Evolutionary conservation across 2,329 filamentous ascomycete genomes (phyloP).

Genomic region (Colletotrichum kahawae): DNA sequence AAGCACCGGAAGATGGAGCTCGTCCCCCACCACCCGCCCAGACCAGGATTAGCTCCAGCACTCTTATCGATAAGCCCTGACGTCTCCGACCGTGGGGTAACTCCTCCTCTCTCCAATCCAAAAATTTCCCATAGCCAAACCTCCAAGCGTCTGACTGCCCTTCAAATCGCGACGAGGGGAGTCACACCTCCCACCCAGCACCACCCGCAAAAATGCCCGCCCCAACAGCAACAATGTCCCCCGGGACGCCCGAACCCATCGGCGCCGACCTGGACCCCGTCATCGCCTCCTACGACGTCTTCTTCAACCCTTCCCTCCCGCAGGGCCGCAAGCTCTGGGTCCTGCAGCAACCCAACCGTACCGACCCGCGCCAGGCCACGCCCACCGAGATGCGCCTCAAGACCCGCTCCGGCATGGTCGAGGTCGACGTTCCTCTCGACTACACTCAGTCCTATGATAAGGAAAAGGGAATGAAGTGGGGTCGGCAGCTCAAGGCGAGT

Average conservation of each 20-base stretch:
- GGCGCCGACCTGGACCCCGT: conserved; percentile 67
- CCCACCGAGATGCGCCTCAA: conserved; percentile 84
- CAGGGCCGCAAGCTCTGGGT: conserved; percentile 73
- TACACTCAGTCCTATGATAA: conserved; percentile 79
- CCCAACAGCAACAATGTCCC: conserved; percentile 27
- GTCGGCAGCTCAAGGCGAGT: conserved; percentile 72
- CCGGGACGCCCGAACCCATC: conserved; percentile 5
- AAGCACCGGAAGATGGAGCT: background rate
- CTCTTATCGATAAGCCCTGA: conserved; percentile 13
- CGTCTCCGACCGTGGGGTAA: conserved; percentile 16
- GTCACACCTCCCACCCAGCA: background rate
- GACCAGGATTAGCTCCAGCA: background rate
- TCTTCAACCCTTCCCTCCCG: conserved; percentile 76
- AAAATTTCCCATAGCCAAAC: conserved; percentile 11
- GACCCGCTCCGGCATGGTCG: conserved; percentile 79
- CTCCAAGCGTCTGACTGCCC: background rate
- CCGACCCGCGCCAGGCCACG: conserved; percentile 57
- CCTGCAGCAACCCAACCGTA: conserved; percentile 87
- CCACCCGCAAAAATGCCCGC: conserved; percentile 1
- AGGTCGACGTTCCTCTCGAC: conserved; percentile 88
- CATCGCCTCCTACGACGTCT: conserved; percentile 80
- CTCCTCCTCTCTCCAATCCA: background rate
- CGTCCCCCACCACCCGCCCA: conserved; percentile 5
- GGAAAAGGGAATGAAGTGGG: conserved; percentile 82
- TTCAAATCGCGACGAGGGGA: background rate